Evolutionary conservation across 2,329 filamentous ascomycete genomes (phyloP).

Genomic region (Metarhizium sp.): DNA sequence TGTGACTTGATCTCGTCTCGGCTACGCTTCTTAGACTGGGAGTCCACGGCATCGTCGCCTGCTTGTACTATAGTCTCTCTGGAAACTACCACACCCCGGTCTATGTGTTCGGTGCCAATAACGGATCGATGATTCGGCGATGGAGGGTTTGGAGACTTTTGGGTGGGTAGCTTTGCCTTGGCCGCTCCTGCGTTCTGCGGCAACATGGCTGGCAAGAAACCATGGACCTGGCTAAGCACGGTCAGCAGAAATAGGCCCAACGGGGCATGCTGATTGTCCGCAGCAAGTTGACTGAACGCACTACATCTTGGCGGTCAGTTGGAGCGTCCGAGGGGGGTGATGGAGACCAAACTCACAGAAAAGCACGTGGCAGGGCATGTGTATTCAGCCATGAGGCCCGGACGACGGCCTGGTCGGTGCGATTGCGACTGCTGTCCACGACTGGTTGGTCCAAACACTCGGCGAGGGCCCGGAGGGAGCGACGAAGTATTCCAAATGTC

Average conservation of each 20-base stretch:
- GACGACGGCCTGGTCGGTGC: conserved; percentile 6
- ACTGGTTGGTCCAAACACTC: conserved; percentile 10
- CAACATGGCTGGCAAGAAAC: conserved; percentile 29
- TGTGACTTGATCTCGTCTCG: neutral
- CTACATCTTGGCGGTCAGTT: conserved; percentile 21
- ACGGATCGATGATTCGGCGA: neutral
- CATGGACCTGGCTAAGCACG: conserved; percentile 49
- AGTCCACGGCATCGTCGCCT: neutral
- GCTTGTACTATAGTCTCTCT: conserved; percentile 10
- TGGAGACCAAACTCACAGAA: conserved; percentile 20
- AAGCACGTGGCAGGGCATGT: conserved; percentile 24
- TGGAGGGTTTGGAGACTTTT: neutral
- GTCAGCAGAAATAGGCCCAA: conserved; percentile 62
- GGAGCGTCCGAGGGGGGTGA: neutral
- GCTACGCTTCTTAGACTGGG: conserved; percentile 2
- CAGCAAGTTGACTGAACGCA: conserved; percentile 59
- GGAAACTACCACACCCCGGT: conserved; percentile 21
- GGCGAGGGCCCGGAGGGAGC: conserved; percentile 47
- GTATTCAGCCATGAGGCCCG: conserved; percentile 20
- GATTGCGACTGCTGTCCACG: neutral
- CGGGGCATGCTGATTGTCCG: conserved; percentile 63
- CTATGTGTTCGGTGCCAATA: conserved; percentile 5
- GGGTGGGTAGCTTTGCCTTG: neutral
- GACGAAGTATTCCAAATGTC: conserved; percentile 62
- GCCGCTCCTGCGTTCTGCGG: conserved; percentile 7